These are phyloP conservation scores for Alternaria sp. DNA, from an alignment of 2,329 filamentous ascomycete species.

Conservation along the genomic window DNA sequence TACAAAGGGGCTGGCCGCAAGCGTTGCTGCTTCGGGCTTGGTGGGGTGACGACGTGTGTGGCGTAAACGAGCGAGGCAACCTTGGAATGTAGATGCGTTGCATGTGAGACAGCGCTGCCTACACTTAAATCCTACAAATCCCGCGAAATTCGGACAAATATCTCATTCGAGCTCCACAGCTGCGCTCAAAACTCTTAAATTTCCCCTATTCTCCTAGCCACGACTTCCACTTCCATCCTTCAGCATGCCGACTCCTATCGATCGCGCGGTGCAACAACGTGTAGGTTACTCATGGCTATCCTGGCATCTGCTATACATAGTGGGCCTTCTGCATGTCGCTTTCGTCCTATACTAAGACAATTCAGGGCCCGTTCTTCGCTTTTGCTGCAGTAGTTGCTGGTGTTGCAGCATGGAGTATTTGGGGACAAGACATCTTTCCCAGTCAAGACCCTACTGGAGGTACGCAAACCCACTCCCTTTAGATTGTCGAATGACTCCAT, in stretches of 20 bases:
- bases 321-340: conserved; percentile 19
- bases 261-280: conserved; percentile 56
- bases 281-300: conserved; percentile 43
- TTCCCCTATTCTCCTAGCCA: not conserved
- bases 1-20: conserved; percentile 30
- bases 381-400: conserved; percentile 85
- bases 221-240: not conserved
- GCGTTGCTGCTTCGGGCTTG: conserved; percentile 30
- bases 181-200: not conserved
- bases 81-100: conserved; percentile 8
- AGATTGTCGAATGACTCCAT: not conserved
- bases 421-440: conserved; percentile 86
- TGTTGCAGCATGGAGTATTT: conserved; percentile 83
- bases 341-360: conserved; percentile 6
- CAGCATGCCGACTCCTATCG: conserved; percentile 60
- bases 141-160: not conserved
- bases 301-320: conserved; percentile 33
- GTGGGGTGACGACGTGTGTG: conserved; percentile 38
- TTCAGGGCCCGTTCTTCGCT: conserved; percentile 48
- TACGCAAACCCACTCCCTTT: conserved; percentile 46
- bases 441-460: conserved; percentile 80
- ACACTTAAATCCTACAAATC: not conserved
- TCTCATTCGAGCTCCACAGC: not conserved
- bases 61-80: conserved; percentile 20
- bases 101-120: conserved; percentile 23